Evolutionary conservation across 2,329 filamentous ascomycete genomes (phyloP).

Genomic region (Microdochium nivale): DNA sequence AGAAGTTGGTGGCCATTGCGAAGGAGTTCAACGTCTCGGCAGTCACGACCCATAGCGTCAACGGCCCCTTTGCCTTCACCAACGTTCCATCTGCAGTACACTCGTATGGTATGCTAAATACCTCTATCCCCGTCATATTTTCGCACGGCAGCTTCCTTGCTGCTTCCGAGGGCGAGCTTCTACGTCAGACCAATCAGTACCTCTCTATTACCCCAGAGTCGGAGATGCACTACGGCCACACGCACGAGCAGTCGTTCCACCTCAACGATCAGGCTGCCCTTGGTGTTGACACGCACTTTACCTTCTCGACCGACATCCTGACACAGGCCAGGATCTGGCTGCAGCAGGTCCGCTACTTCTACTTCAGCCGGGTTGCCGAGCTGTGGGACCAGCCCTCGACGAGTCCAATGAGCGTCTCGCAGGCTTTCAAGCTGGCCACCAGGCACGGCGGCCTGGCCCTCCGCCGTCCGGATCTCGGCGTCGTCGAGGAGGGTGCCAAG

Average conservation of each 20-base stretch:
- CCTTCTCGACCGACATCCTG: slow-evolving; percentile 39
- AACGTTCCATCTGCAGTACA: slow-evolving; percentile 31
- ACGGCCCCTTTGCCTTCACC: slow-evolving; percentile 23
- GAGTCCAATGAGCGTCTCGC: slow-evolving; percentile 42
- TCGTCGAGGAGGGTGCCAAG: slow-evolving; percentile 38
- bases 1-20: slow-evolving; percentile 22
- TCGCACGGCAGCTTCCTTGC: slow-evolving; percentile 40
- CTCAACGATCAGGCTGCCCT: slow-evolving; percentile 42
- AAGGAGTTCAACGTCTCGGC: slow-evolving; percentile 29
- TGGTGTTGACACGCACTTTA: slow-evolving; percentile 46
- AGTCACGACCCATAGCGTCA: slow-evolving; percentile 35
- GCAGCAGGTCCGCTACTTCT: slow-evolving; percentile 30
- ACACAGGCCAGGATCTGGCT: slow-evolving; percentile 47
- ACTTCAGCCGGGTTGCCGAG: slow-evolving; percentile 28
- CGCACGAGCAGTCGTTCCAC: slow-evolving; percentile 30
- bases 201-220: slow-evolving; percentile 50
- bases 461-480: slow-evolving; percentile 39
- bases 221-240: slow-evolving; percentile 50
- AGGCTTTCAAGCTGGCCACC: slow-evolving; percentile 48
- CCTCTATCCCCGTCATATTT: slow-evolving; percentile 38
- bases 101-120: slow-evolving; percentile 29
- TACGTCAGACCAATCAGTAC: slow-evolving; percentile 41
- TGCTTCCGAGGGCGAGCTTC: slow-evolving; percentile 25
- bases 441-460: slow-evolving; percentile 42
- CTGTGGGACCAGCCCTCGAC: slow-evolving; percentile 31